A percentile compares a stretch with the other conserved stretches of the same genome.
Conservation (phyloP, 108 stramenopile genomes). For the Bacterosira constricta region DNA sequence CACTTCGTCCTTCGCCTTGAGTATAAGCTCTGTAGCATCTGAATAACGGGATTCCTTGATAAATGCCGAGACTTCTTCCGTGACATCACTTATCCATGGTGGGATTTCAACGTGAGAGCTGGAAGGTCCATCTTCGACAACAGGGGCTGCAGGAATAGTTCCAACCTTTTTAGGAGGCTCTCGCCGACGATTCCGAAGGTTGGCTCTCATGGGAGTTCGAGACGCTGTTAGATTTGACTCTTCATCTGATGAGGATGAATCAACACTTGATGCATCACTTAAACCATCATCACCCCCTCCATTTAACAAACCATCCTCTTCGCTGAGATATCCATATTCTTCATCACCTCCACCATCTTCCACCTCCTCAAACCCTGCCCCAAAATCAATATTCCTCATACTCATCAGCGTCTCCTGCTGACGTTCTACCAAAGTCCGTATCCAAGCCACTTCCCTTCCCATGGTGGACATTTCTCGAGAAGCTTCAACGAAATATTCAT, state of each 20-base stretch:
- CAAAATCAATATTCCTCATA: slow-evolving; percentile 89
- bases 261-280: slow-evolving; percentile 41
- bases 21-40: slow-evolving; percentile 77
- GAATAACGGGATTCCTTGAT: slow-evolving; percentile 83
- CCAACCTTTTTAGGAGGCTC: slow-evolving; percentile 22
- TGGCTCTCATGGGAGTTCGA: slow-evolving; percentile 39
- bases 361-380: slow-evolving; percentile 44
- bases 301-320: slow-evolving; percentile 42
- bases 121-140: slow-evolving; percentile 23
- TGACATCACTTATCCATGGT: slow-evolving; percentile 70
- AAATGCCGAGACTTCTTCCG: slow-evolving; percentile 79
- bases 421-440: slow-evolving; percentile 71
- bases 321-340: slow-evolving; percentile 35
- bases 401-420: slow-evolving; percentile 78
- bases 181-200: slow-evolving; percentile 3
- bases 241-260: slow-evolving; percentile 46
- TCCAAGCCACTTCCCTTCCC: slow-evolving; percentile 77
- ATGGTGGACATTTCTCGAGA: slow-evolving; percentile 88
- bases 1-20: slow-evolving; percentile 78
- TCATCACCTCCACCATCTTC: slow-evolving; percentile 49
- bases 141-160: not conserved
- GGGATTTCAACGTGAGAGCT: slow-evolving; percentile 72
- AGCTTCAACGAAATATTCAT: slow-evolving; percentile 90
- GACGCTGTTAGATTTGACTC: slow-evolving; percentile 1
- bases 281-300: slow-evolving; percentile 12